Evolutionary conservation across 176 grass and related monocot genomes (phyloP).

Genomic region (Hordeum marinum): DNA sequence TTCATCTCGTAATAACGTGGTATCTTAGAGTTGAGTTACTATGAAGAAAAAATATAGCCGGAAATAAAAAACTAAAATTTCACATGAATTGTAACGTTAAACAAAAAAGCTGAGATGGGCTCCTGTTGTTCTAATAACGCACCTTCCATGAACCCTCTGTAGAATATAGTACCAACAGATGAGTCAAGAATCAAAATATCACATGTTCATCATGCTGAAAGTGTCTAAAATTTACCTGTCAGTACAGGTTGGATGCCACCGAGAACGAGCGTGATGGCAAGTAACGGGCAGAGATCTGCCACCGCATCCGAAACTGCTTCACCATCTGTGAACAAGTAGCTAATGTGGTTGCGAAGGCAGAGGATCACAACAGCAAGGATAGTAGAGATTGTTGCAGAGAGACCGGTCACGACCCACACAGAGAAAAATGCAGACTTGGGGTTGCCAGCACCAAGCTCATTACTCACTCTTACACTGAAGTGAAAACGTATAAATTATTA

Average conservation of each 20-base stretch:
- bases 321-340: slow-evolving; percentile 76
- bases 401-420: slow-evolving; percentile 47
- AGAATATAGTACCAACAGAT: not conserved
- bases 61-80: not conserved
- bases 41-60: not conserved
- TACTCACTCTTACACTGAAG: slow-evolving; percentile 73
- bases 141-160: not conserved
- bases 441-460: slow-evolving; percentile 76
- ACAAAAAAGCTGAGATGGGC: not conserved
- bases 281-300: slow-evolving; percentile 62
- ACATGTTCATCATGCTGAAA: not conserved
- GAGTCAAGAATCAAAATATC: not conserved
- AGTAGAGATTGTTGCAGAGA: slow-evolving; percentile 27
- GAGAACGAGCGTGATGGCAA: slow-evolving; percentile 54
- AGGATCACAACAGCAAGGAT: slow-evolving; percentile 39
- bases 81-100: not conserved
- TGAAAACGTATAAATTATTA: not conserved
- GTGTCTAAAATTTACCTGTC: slow-evolving; percentile 37
- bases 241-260: slow-evolving; percentile 80
- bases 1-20: too few relatives aligned
- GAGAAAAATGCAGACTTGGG: slow-evolving; percentile 65
- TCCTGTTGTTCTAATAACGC: not conserved
- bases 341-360: slow-evolving; percentile 53
- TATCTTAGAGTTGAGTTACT: too few relatives aligned
- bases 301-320: slow-evolving; percentile 51